These are phyloP conservation scores for Suillus luteus DNA, from an alignment of 768 basidiomycete species.

Conservation along the genomic window DNA sequence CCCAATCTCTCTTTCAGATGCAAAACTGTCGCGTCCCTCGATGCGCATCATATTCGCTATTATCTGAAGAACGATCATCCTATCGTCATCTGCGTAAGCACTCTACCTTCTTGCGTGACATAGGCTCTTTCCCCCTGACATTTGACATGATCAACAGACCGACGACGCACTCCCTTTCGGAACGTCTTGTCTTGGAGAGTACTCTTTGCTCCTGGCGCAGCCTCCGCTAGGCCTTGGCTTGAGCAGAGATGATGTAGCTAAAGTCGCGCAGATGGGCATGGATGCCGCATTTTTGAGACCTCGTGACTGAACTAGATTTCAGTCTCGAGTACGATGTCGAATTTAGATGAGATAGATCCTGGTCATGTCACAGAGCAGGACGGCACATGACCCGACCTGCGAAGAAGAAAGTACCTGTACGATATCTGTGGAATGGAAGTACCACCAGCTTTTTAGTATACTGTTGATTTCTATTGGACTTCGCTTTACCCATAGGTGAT, in stretches of 20 bases:
- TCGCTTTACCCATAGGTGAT: no score
- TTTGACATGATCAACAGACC: background rate
- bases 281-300: constrained; percentile 5
- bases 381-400: background rate
- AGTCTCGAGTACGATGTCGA: background rate
- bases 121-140: background rate
- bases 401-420: background rate
- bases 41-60: background rate
- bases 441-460: background rate
- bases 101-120: background rate
- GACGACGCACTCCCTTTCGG: background rate
- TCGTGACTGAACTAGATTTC: background rate
- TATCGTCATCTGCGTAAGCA: background rate
- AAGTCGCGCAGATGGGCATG: constrained; percentile 67
- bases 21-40: background rate
- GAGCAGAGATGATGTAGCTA: constrained; percentile 53
- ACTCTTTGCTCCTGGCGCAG: constrained; percentile 73
- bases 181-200: constrained; percentile 65
- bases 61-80: background rate
- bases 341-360: background rate
- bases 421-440: background rate
- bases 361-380: background rate
- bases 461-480: no score
- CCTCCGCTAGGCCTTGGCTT: constrained; percentile 74
- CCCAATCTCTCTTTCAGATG: background rate